Evolutionary conservation across 164 flowering plant genomes (phyloP), one percentile per base, ranked within the genome.

Genomic region (Vitis cinerea): DNA sequence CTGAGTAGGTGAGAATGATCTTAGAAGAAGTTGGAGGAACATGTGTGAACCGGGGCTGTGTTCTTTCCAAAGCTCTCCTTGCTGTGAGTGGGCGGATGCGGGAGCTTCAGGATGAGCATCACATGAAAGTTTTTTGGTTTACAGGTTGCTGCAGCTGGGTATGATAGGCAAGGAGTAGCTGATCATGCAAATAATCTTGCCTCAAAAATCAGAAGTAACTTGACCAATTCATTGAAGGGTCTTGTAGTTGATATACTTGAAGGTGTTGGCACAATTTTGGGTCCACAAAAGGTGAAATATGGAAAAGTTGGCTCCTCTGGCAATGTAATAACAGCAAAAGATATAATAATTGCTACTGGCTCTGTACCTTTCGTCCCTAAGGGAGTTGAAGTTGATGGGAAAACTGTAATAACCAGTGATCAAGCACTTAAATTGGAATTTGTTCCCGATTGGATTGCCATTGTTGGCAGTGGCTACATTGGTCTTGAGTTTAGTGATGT

Each of bases 401-500:
- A 77, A 75, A 89, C 99, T 67, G 98, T 96, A 19, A 91, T 96
- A 64, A 96, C 99, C 61, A 96, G 99, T 77, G 99, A 96, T 76
- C 99, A 96, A 85, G 99, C 99, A 10, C 95, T 96, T 65, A 96
- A 96, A 71, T 72, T 96, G 83, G 99, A 93, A 79, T 74, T 55
- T 72, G 92, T 96, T 74, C 99, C 98, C 10, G 97, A 91, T 65
- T 96, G 99, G 99, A 96, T 96, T 66, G 99, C 94, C 54, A 96
- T 96, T 74, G 92, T 93, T 4, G 99, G 99, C 67, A 96, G 99
- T 85, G 99, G 99, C 67, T 96, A 96, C 64, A 96, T 96, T 77
- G 99, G 98, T 47, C 98, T 96, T 67, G 99, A 96, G 79, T 96
- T 96, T 82, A 90, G 93, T 83, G 99, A 96, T 83, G 99, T 96